These are phyloP conservation scores for Fusarium tuaranense DNA, from an alignment of 2,329 filamentous ascomycete genomes.

Conservation along the genomic window DNA sequence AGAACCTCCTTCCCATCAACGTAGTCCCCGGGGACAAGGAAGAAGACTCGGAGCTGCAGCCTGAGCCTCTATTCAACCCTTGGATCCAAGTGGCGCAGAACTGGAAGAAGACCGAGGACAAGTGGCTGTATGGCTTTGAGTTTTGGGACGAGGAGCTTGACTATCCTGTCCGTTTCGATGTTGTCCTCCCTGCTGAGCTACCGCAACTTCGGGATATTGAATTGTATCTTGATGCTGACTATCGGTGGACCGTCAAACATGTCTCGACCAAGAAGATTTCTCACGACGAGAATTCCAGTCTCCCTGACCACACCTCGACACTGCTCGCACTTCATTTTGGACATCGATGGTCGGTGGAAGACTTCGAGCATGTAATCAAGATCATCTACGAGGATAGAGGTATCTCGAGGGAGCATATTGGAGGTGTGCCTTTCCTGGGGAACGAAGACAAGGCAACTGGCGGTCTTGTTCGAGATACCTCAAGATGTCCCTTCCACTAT, in stretches of 20 bases:
- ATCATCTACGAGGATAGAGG: slow-evolving; percentile 46
- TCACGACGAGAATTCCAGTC: slow-evolving; percentile 16
- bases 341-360: slow-evolving; percentile 57
- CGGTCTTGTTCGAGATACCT: slow-evolving; percentile 55
- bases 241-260: slow-evolving; percentile 50
- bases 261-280: slow-evolving; percentile 31
- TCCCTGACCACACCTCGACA: slow-evolving; percentile 57
- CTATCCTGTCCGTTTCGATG: slow-evolving; percentile 53
- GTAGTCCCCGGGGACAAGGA: slow-evolving; percentile 55
- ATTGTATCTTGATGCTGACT: slow-evolving; percentile 54
- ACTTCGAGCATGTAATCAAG: slow-evolving; percentile 58
- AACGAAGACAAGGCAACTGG: slow-evolving; percentile 32
- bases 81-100: slow-evolving; percentile 58
- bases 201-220: slow-evolving; percentile 51
- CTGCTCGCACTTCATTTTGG: slow-evolving; percentile 61
- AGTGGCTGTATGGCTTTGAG: slow-evolving; percentile 46
- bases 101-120: slow-evolving; percentile 51
- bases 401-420: slow-evolving; percentile 49
- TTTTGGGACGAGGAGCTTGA: slow-evolving; percentile 50
- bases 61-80: slow-evolving; percentile 57
- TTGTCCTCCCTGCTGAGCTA: slow-evolving; percentile 58
- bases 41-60: slow-evolving; percentile 50
- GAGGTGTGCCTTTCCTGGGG: slow-evolving; percentile 42
- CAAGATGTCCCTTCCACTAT: slow-evolving; percentile 55
- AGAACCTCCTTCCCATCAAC: slow-evolving; percentile 78